A percentile compares a stretch with the other conserved stretches of the same genome.
Evolutionary conservation across 495 filamentous ascomycete species (phyloP).

Genomic region (Penicillium manginii): DNA sequence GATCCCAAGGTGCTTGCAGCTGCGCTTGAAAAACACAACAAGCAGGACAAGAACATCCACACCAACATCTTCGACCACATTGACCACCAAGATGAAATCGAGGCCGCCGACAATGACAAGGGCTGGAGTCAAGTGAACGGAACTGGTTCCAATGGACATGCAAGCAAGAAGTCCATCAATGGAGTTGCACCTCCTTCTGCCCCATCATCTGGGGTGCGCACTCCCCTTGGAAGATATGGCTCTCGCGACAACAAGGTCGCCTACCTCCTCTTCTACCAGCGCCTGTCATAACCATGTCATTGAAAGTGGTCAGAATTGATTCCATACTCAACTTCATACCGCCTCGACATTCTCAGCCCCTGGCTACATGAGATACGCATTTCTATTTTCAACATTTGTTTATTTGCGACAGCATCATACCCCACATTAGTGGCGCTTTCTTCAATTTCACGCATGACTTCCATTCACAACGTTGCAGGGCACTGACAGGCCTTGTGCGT

Average conservation of each 20-base stretch:
- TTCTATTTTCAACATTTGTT: conserved; percentile 5
- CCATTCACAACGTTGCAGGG: neutral
- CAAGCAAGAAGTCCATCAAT: conserved; percentile 71
- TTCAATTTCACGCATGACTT: conserved; percentile 14
- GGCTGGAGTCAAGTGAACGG: conserved; percentile 87
- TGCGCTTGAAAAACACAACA: conserved; percentile 69
- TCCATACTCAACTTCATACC: neutral
- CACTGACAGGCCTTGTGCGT: neutral
- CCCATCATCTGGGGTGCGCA: conserved; percentile 59
- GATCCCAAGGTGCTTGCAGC: conserved; percentile 70
- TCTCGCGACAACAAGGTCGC: conserved; percentile 94
- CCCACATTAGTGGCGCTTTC: conserved; percentile 13
- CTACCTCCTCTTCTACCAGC: conserved; percentile 94
- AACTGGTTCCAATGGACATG: conserved; percentile 43
- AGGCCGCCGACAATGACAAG: conserved; percentile 59
- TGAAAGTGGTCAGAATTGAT: neutral
- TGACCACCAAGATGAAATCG: conserved; percentile 68
- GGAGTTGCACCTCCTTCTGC: conserved; percentile 56
- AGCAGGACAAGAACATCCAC: conserved; percentile 58
- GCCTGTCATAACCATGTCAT: conserved; percentile 49
- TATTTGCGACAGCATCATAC: conserved; percentile 20
- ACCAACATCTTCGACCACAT: conserved; percentile 73
- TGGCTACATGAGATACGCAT: conserved; percentile 2
- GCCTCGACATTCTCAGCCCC: conserved; percentile 6
- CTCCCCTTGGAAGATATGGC: conserved; percentile 65